Evolutionary conservation across 164 flowering plant genomes (phyloP), one percentile per base, ranked within the genome.

Genomic region (Aristolochia contorta): DNA sequence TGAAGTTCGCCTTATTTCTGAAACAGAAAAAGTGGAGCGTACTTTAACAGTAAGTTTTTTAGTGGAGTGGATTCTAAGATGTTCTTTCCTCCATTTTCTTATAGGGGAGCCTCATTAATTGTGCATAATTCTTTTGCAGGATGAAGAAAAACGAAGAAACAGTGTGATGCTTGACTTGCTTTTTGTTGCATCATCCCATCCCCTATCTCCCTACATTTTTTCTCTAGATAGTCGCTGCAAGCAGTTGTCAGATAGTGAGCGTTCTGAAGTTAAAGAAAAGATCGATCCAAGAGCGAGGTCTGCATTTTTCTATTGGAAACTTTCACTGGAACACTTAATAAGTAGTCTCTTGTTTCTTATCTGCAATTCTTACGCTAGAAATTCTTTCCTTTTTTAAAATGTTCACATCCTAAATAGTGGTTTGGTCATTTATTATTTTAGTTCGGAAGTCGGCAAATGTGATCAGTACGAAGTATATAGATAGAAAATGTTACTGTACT

Each of bases 161-260:
- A 85, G 91, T 66, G 64, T 77, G 58, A 84, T 89, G 90, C 78
- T 19, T 77, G 91, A 94, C 71, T 78, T 94, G 95, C 89, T 94
- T 60, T 91, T 88, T 67, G 79, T 94, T 53, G 64, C 84, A 47
- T 53, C 74, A 49, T 85, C 91, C 43, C 95, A 93, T 68, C 86
- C 88, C 45, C 73, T 93, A 6, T 86, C 97, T 59, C 93, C 86
- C 47, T 83, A 79, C 59, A 84, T 93, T 51, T 91, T 75, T 78
- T 84, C 94, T 60, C 91, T 93, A 48, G 81, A 80, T 69, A 82
- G 80, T 23, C 86, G 75, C 8, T 85, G 82, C 69, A 88, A 85
- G 58, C 84, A 82, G 57, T 65, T 90, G 75, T 59, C 80, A 1
- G 79, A 75, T 52, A 69, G 48, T 57, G 95, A 86, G 62, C 79